These are phyloP conservation scores for Baorangia bicolor DNA, from an alignment of 768 basidiomycete species.

Conservation along the genomic window DNA sequence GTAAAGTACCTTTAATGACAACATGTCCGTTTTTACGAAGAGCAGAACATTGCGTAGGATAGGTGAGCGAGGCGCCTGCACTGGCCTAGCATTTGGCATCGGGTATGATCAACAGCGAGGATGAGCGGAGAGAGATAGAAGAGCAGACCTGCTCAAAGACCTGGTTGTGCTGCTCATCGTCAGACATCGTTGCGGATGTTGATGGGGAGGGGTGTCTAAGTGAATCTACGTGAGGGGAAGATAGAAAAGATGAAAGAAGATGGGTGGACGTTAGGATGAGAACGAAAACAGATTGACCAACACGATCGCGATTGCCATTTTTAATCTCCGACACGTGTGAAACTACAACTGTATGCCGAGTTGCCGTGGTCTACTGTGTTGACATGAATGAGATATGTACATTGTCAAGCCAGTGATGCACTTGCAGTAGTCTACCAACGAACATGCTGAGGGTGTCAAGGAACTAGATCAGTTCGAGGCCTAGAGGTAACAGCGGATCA, in stretches of 20 bases:
- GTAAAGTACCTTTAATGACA: constrained; percentile 78
- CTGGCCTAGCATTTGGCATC: constrained; percentile 46
- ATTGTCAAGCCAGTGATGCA: background rate
- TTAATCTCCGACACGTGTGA: constrained; percentile 41
- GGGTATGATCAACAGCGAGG: constrained; percentile 12
- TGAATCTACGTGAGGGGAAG: constrained; percentile 21
- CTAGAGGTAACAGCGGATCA: background rate
- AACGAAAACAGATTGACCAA: constrained; percentile 13
- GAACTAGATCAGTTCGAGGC: background rate
- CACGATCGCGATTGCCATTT: constrained; percentile 35
- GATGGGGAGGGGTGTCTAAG: constrained; percentile 15
- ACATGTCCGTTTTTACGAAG: constrained; percentile 92
- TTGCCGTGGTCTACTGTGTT: constrained; percentile 2
- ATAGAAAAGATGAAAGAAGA: constrained; percentile 30
- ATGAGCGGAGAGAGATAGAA: constrained; percentile 6
- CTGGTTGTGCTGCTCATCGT: constrained; percentile 92
- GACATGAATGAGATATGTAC: background rate
- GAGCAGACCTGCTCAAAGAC: constrained; percentile 73
- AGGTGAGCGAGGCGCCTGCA: constrained; percentile 77
- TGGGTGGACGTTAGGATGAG: constrained; percentile 22
- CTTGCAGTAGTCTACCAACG: background rate
- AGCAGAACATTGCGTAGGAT: constrained; percentile 94
- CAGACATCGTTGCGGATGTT: constrained; percentile 61
- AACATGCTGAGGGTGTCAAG: background rate
- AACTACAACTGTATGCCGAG: constrained; percentile 16